phyloP scores from a whole-genome alignment of 495 filamentous ascomycete species.

The Pseudoneurospora amorphoporcata region DNA sequence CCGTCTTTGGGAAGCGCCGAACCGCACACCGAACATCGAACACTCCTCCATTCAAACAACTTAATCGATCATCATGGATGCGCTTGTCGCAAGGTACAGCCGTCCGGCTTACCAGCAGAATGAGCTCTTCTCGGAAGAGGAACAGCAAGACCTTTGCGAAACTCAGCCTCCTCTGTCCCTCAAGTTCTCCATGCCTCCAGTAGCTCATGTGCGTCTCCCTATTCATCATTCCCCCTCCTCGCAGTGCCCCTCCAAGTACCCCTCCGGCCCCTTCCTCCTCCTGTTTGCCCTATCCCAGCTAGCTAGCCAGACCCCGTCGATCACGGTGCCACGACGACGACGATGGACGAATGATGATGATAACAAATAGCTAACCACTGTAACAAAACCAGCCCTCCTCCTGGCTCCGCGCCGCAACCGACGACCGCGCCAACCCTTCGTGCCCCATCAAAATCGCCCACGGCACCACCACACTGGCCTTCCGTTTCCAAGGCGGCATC shows the following conservation, averaged over 20 bases:
- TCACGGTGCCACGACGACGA: not conserved
- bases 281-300: not conserved
- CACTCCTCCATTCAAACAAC: not conserved
- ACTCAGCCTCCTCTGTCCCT: constrained; percentile 62
- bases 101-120: constrained; percentile 54
- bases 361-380: not conserved
- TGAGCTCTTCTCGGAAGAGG: constrained; percentile 61
- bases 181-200: constrained; percentile 88
- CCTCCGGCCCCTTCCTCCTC: not conserved
- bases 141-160: constrained; percentile 62
- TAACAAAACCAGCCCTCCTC: constrained; percentile 53
- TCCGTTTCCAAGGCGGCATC: constrained; percentile 95
- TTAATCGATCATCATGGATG: constrained; percentile 57
- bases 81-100: constrained; percentile 83
- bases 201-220: constrained; percentile 61
- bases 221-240: not conserved
- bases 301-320: constrained; percentile 1
- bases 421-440: constrained; percentile 91
- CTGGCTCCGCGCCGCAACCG: constrained; percentile 93
- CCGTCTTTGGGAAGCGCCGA: not conserved
- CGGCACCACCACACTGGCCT: constrained; percentile 96
- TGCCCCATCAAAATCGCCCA: constrained; percentile 99
- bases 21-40: not conserved
- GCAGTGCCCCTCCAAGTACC: not conserved
- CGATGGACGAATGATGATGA: constrained; percentile 3